Conservation (phyloP, 257 asterid species). For the Solanum sejunctum region DNA sequence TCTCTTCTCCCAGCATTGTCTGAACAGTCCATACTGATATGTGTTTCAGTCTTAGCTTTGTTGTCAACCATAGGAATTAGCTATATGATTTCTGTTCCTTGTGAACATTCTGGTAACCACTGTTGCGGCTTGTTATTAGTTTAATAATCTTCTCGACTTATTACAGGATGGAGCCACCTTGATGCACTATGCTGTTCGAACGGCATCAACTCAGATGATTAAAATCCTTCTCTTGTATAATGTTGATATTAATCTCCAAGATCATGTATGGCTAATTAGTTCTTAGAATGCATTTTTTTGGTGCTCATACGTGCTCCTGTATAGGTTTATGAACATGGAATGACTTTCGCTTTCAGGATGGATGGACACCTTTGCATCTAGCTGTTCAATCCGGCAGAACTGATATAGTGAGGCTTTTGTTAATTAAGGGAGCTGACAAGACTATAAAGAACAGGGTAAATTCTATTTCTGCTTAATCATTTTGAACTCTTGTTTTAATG, state of each 20-base stretch:
- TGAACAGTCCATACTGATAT: not conserved
- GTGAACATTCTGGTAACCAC: not conserved
- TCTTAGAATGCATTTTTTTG: not conserved
- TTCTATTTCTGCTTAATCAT: not conserved
- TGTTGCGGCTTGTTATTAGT: not conserved
- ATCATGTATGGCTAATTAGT: slow-evolving; percentile 35
- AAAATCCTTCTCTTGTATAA: slow-evolving; percentile 75
- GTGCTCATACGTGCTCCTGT: not conserved
- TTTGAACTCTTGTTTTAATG: not conserved
- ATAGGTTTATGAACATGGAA: not conserved
- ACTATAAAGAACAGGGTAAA: slow-evolving; percentile 56
- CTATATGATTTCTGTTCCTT: not conserved
- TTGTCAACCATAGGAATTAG: not conserved
- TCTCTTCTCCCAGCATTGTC: not conserved
- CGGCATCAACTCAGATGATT: slow-evolving; percentile 82
- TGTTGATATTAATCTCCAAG: slow-evolving; percentile 68
- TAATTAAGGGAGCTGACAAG: slow-evolving; percentile 82
- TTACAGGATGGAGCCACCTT: slow-evolving; percentile 85
- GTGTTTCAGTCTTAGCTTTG: not conserved
- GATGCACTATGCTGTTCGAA: slow-evolving; percentile 82
- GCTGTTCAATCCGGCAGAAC: slow-evolving; percentile 91
- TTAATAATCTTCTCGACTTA: slow-evolving; percentile 1
- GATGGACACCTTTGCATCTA: slow-evolving; percentile 87
- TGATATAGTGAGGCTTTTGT: slow-evolving; percentile 64
- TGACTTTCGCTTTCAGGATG: slow-evolving; percentile 38